These are phyloP conservation scores for Setomelanomma holmii DNA, from an alignment of 2,329 filamentous ascomycete genomes.

Conservation along the genomic window DNA sequence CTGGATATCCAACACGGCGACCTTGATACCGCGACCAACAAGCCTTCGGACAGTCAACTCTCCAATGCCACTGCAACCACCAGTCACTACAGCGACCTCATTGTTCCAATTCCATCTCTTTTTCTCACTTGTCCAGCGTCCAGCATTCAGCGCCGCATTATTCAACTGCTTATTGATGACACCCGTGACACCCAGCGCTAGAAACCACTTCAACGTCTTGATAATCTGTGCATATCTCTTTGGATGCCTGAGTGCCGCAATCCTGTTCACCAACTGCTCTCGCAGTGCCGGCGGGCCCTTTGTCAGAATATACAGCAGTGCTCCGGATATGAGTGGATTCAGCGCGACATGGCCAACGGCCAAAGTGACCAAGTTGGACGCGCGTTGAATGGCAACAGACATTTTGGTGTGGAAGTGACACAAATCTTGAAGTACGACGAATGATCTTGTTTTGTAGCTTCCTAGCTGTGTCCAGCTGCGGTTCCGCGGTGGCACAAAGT, in stretches of 20 bases:
- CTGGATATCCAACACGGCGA: conserved; percentile 45
- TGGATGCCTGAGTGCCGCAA: conserved; percentile 34
- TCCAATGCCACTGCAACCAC: conserved; percentile 48
- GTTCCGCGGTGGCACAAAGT: neutral
- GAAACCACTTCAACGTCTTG: conserved; percentile 37
- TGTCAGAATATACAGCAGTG: conserved; percentile 42
- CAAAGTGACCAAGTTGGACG: conserved; percentile 26
- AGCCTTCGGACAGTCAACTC: conserved; percentile 37
- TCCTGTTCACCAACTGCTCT: conserved; percentile 22
- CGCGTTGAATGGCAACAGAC: conserved; percentile 23
- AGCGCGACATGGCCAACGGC: conserved; percentile 32
- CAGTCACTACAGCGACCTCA: conserved; percentile 48
- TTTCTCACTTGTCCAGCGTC: conserved; percentile 45
- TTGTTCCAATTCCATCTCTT: conserved; percentile 41
- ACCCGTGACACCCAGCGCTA: conserved; percentile 42
- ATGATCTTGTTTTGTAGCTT: neutral
- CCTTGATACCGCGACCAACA: conserved; percentile 32
- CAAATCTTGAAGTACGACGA: neutral
- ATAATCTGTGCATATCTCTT: conserved; percentile 24
- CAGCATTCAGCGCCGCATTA: conserved; percentile 48
- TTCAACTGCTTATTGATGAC: conserved; percentile 39
- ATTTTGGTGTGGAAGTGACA: conserved; percentile 11
- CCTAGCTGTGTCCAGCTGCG: neutral
- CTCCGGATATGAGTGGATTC: conserved; percentile 38
- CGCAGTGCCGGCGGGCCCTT: conserved; percentile 35